Percentiles rank a stretch among this genome's conserved stretches.
Evolutionary conservation across 768 basidiomycete genomes (phyloP).

Genomic region (Rickenella mellea): DNA sequence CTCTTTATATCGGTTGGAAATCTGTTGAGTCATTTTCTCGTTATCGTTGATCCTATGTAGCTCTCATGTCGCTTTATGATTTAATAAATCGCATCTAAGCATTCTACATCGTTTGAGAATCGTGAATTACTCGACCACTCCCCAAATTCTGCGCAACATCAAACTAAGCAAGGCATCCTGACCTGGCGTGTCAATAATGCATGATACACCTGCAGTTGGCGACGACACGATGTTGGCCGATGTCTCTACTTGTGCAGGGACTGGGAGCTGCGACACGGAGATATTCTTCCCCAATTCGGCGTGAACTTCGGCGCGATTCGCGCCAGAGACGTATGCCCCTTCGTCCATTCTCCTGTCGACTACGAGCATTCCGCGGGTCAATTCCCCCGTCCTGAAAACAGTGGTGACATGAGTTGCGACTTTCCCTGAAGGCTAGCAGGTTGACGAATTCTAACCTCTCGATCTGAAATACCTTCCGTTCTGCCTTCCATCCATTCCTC

Average conservation of each 20-base stretch:
- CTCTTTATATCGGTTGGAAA: not conserved
- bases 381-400: constrained; percentile 51
- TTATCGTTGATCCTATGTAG: not conserved
- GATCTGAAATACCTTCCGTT: constrained; percentile 16
- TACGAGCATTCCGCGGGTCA: constrained; percentile 83
- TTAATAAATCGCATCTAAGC: not conserved
- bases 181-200: constrained; percentile 60
- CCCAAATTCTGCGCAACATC: constrained; percentile 52
- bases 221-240: constrained; percentile 6
- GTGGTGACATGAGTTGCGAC: not conserved
- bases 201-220: constrained; percentile 16
- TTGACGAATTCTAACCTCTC: constrained; percentile 34
- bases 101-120: not conserved
- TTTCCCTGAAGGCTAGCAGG: constrained; percentile 1
- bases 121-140: constrained; percentile 9
- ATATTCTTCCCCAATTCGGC: constrained; percentile 33
- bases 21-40: not conserved
- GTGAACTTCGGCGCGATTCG: constrained; percentile 57
- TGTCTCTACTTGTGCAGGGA: constrained; percentile 44
- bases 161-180: constrained; percentile 35
- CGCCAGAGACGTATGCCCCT: constrained; percentile 55
- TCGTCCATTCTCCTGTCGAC: constrained; percentile 65
- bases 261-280: constrained; percentile 19
- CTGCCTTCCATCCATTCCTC: constrained; percentile 47
- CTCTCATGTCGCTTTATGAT: not conserved